Base-by-base conservation (phyloP, 495 filamentous ascomycete genomes). In the Margaritispora aquatica region DNA sequence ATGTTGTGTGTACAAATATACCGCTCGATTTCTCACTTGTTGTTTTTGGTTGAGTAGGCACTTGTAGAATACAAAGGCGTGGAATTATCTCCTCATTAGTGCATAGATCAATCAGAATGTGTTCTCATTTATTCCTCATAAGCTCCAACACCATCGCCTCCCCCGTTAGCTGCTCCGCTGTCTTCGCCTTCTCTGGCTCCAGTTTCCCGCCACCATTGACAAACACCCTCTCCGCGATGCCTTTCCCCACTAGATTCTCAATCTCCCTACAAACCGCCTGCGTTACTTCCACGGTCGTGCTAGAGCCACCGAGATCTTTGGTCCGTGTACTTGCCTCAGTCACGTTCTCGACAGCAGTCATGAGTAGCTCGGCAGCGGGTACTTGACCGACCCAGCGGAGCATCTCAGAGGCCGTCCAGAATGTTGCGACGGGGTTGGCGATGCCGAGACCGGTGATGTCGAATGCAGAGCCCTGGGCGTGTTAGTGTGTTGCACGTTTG, bases 391-490 rank as follows among this genome's bases (percentile, higher is more conserved):
- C 61, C 85, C 84, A 88, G 7, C 71, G 72, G 38, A 88, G 73
- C 86, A 88, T 89, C 68, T 88, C 84, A 0, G 80, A 80, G 4
- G 78, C 83, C 2, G 80, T 84, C 85, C 85, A 88, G 68, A 89
- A 84, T 0, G 85, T 85, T 8, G 78, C 86, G 0, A 90, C 78
- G 0, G 87, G 86, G 68, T 91, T 90, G 11, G 87, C 87, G 36
- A 88, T 73, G 0, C 85, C 86, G 68, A 84, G 84, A 0, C 87
- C 86, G 1, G 84, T 83, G 55, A 91, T 88, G 63, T 89, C 87
- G 11, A 85, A 86, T 2, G 52, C 52, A 8, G 52, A 54, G 2
- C 52, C 52, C 38, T 44, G 17, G 38, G 17, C 19, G 7, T 9
- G 19, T 9, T 3, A 44, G 38, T n/a, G 7, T 34, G 29, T 5